These are phyloP conservation scores for Sindora glabra DNA, from an alignment of 306 rosid genomes.

Conservation along the genomic window DNA sequence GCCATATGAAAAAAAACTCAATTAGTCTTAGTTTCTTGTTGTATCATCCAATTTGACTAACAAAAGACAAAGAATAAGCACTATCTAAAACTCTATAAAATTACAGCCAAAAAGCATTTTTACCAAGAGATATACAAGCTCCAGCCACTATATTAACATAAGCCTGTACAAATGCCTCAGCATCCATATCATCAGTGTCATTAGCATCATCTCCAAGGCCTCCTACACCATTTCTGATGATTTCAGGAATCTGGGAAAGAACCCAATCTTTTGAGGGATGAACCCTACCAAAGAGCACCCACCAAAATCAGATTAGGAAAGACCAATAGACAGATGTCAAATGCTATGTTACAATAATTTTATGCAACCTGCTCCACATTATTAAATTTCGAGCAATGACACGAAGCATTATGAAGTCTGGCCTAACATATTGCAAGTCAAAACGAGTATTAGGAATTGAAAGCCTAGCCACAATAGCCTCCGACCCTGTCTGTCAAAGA, in stretches of 20 bases:
- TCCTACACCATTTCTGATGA: constrained; percentile 54
- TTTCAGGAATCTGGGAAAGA: constrained; percentile 83
- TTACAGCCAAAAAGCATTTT: constrained; percentile 12
- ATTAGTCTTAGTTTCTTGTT: too few relatives aligned
- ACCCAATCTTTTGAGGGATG: constrained; percentile 91
- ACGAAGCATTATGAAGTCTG: constrained; percentile 95
- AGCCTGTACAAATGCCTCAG: constrained; percentile 86
- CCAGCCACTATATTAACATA: constrained; percentile 90
- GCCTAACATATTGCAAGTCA: constrained; percentile 94
- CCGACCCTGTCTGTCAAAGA: constrained; percentile 74
- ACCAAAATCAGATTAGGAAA: constrained; percentile 20
- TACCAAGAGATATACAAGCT: constrained; percentile 92
- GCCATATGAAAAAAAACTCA: too few relatives aligned
- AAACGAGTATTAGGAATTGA: constrained; percentile 71
- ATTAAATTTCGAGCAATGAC: constrained; percentile 89
- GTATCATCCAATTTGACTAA: background rate
- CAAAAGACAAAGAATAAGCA: background rate
- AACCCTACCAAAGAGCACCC: constrained; percentile 44
- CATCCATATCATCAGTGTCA: constrained; percentile 75
- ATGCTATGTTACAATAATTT: constrained; percentile 8
- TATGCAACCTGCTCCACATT: constrained; percentile 77
- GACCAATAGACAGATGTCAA: constrained; percentile 17
- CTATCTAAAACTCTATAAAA: background rate
- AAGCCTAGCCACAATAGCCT: constrained; percentile 76
- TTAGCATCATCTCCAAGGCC: constrained; percentile 53